Evolutionary conservation across 2,329 filamentous ascomycete species (phyloP).

Genomic region (Fusarium paranaense): DNA sequence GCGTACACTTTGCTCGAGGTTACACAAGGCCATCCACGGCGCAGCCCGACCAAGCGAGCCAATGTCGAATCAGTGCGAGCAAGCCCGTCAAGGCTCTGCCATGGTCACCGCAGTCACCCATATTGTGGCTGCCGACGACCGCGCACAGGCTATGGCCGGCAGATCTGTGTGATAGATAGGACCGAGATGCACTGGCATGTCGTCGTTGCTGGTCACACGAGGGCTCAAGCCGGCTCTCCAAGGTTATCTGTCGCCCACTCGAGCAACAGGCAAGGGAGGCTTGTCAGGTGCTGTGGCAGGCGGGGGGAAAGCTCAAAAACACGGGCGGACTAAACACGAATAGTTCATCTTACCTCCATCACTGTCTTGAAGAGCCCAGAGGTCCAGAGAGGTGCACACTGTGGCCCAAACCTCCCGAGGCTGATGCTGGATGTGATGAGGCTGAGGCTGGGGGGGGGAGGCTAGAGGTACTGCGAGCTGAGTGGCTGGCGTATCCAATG

Average conservation of each 20-base stretch:
- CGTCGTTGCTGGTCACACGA: conserved; percentile 25
- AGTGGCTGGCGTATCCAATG: conserved; percentile 19
- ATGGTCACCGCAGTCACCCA: conserved; percentile 4
- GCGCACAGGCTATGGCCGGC: background rate
- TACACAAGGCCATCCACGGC: conserved; percentile 23
- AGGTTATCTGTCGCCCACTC: conserved; percentile 1
- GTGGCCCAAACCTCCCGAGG: conserved; percentile 22
- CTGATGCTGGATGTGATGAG: conserved; percentile 15
- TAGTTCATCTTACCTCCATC: conserved; percentile 35
- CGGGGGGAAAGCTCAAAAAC: background rate
- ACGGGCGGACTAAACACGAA: conserved; percentile 2
- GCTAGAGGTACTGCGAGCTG: conserved; percentile 1
- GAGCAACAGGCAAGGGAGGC: background rate
- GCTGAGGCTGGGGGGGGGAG: background rate
- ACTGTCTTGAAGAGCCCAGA: background rate
- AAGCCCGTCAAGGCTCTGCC: conserved; percentile 6
- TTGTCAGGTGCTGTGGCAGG: background rate
- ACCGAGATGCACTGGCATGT: background rate
- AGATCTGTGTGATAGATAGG: conserved; percentile 3
- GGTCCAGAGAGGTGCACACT: conserved; percentile 5
- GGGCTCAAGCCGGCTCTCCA: conserved; percentile 23
- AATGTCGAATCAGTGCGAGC: conserved; percentile 27
- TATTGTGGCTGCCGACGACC: conserved; percentile 21
- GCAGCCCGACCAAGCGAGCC: conserved; percentile 23
- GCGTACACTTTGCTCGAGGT: conserved; percentile 31